Conservation (phyloP, 352 stramenopile genomes). For the Peronospora farinosa region DNA sequence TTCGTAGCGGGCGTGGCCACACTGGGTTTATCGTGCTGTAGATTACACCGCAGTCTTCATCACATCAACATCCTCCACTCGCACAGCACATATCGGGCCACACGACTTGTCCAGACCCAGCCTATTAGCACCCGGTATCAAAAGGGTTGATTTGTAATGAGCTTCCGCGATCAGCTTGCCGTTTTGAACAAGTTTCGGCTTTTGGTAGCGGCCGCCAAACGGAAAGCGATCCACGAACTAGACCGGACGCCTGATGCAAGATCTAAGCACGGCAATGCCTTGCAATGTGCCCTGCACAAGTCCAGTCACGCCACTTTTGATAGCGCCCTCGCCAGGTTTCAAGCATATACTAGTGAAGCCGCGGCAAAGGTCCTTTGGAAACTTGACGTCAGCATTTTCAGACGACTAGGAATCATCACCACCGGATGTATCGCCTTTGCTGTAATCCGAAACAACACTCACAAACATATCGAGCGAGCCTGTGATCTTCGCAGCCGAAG, state of each 20-base stretch:
- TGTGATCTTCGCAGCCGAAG: conserved; percentile 76
- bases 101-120: conserved; percentile 70
- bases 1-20: conserved; percentile 33
- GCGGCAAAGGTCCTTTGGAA: conserved; percentile 80
- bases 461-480: conserved; percentile 84
- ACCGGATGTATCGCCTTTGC: conserved; percentile 15
- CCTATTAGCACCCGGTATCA: conserved; percentile 64
- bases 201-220: conserved; percentile 67
- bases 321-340: conserved; percentile 79
- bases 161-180: conserved; percentile 59
- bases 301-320: conserved; percentile 68
- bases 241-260: no score
- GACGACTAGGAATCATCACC: conserved; percentile 29
- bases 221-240: conserved; percentile 53
- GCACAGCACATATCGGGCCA: conserved; percentile 68
- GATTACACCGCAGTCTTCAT: conserved; percentile 68
- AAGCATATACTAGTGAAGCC: conserved; percentile 83
- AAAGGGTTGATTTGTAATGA: conserved; percentile 50
- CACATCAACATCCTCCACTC: conserved; percentile 58
- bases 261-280: conserved; percentile 61
- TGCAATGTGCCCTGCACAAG: conserved; percentile 73
- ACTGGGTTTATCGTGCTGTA: conserved; percentile 83
- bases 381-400: conserved; percentile 67
- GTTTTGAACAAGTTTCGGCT: conserved; percentile 64
- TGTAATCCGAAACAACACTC: conserved; percentile 65